Percentiles rank a stretch among this genome's conserved stretches.
Evolutionary conservation across 352 stramenopile genomes (phyloP).

Genomic region (Pilasporangium apinafurcum): DNA sequence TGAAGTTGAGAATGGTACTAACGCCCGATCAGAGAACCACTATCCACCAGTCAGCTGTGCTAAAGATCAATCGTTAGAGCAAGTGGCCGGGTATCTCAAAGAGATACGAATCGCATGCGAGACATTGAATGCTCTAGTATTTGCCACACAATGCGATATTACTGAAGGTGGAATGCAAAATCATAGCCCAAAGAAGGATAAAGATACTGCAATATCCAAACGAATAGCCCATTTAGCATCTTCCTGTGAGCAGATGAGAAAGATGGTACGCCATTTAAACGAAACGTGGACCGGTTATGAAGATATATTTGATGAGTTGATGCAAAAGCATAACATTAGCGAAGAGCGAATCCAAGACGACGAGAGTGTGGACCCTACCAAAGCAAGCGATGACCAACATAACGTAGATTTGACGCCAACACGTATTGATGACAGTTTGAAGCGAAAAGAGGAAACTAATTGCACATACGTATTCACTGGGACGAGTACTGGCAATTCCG

Average conservation of each 20-base stretch:
- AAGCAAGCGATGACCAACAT: background rate
- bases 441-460: conserved; percentile 1
- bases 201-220: conserved; percentile 6
- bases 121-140: conserved; percentile 39
- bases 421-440: conserved; percentile 12
- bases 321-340: too few species aligned
- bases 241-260: conserved; percentile 13
- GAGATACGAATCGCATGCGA: conserved; percentile 37
- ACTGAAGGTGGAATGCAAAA: background rate
- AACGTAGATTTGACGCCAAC: background rate
- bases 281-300: conserved; percentile 13
- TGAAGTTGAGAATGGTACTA: background rate
- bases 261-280: conserved; percentile 9
- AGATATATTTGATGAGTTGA: background rate
- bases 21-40: conserved; percentile 5
- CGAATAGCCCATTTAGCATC: too few species aligned
- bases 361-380: too few species aligned
- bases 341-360: too few species aligned
- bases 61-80: background rate
- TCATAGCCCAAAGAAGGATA: conserved; percentile 1
- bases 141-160: conserved; percentile 36
- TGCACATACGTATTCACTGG: conserved; percentile 56
- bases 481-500: conserved; percentile 63
- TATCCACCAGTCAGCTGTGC: too few species aligned
- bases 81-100: conserved; percentile 10